Evolutionary conservation across 78 protist genomes (phyloP).

Genomic region (Dictyostelium intermedium): DNA sequence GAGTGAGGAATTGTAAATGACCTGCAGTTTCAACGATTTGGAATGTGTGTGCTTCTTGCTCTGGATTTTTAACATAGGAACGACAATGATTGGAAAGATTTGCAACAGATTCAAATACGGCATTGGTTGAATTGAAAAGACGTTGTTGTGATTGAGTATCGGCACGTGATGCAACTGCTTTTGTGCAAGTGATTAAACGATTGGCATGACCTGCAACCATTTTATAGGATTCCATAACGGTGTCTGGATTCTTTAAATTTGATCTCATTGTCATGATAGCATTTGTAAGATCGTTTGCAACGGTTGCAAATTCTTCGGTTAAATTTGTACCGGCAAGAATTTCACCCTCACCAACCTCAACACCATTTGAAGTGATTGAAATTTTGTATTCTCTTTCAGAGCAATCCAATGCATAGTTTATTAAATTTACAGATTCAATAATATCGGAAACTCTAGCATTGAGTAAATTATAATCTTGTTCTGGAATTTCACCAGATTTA

Average conservation of each 20-base stretch:
- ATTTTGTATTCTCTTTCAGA: conserved; percentile 33
- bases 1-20: conserved; percentile 61
- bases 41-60: not conserved
- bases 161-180: conserved; percentile 69
- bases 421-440: conserved; percentile 16
- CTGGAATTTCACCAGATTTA: conserved; percentile 40
- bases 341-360: conserved; percentile 29
- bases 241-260: conserved; percentile 67
- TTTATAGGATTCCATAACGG: conserved; percentile 54
- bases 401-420: conserved; percentile 51
- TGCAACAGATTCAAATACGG: conserved; percentile 70
- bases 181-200: conserved; percentile 53
- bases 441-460: conserved; percentile 27
- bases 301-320: conserved; percentile 50
- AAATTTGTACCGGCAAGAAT: not conserved
- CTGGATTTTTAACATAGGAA: conserved; percentile 3
- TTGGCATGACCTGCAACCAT: conserved; percentile 54
- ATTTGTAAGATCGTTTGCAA: conserved; percentile 51
- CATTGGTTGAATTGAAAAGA: conserved; percentile 31
- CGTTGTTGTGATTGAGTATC: conserved; percentile 71
- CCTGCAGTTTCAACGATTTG: conserved; percentile 63
- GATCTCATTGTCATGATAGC: conserved; percentile 27
- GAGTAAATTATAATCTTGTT: not conserved
- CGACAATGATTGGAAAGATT: conserved; percentile 31
- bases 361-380: not conserved